Base-by-base conservation (phyloP, 106 monocot genomes). In the Dendrobium chrysotoxum region DNA sequence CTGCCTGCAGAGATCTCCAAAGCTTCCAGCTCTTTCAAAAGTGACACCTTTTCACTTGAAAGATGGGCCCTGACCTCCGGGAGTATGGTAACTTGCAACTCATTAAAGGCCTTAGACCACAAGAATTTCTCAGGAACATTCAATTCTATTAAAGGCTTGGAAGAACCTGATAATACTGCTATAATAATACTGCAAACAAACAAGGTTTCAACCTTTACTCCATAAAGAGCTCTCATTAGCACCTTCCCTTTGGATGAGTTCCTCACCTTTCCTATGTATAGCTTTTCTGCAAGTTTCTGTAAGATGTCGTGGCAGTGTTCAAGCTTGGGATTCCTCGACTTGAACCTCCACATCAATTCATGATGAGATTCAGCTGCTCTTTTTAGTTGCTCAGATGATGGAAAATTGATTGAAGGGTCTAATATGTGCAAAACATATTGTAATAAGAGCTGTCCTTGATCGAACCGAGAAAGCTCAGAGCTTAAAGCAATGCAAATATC, bases 401-500 rank as follows among this genome's bases (percentile, higher is more conserved):
- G 83, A 55, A 28, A 70, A 13, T 38, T 40, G 53, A 38, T 78
- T 35, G 78, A 15, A 11, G 41, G 78, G 65, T 81, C 77, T 67
- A 94, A 70, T 25, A 91, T 54, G 78, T 92, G 91, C 66, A 85
- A n/a, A 1, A 72, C 82, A 75, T 88, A 92, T 25, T 85, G 84
- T 4, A 98, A 77, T 54, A 92, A 76, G 30, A 98, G 85, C 72
- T 83, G 87, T 40, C 82, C 47, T 67, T 89, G 97, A 54, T 91
- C 94, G 79, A 94, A 68, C 35, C 82, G 81, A 41, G 94, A 86
- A 26, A 98, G 75, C 84, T 98, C 92, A 18, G 94, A 88, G 31
- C 75, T 92, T 46, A 98, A 81, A 17, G 89, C 87, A 13, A 91
- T 89, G 77, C 94, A 98, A 72, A 98, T 84, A 71, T 98, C 97